Evolutionary conservation across 129 eudicot species (phyloP).

Genomic region (Artemisia tridentata): DNA sequence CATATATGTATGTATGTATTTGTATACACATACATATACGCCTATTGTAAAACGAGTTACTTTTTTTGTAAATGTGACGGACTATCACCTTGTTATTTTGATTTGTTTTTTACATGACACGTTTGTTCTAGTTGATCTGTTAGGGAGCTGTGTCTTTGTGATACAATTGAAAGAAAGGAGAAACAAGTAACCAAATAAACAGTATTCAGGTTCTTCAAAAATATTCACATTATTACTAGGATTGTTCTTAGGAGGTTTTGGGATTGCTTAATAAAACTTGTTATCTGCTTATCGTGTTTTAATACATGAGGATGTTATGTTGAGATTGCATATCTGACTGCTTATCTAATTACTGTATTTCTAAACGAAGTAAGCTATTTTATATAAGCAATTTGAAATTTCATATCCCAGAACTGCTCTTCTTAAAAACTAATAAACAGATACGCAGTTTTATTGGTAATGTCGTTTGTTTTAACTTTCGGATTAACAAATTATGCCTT

Average conservation of each 20-base stretch:
- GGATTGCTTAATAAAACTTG: too few relatives aligned
- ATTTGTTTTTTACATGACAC: not conserved
- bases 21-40: not conserved
- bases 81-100: not conserved
- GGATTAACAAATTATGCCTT: too few relatives aligned
- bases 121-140: not conserved
- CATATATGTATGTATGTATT: not conserved
- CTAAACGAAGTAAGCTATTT: too few relatives aligned
- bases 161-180: not conserved
- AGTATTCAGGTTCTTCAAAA: not conserved
- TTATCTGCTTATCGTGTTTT: too few relatives aligned
- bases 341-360: too few relatives aligned
- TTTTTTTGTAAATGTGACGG: not conserved
- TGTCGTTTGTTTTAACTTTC: too few relatives aligned
- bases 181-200: not conserved
- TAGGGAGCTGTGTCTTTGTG: not conserved
- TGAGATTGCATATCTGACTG: too few relatives aligned
- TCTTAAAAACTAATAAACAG: too few relatives aligned
- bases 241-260: not conserved
- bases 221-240: not conserved
- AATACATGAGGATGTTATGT: too few relatives aligned
- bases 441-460: too few relatives aligned
- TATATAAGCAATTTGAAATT: too few relatives aligned
- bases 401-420: too few relatives aligned
- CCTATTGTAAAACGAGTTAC: not conserved